These are phyloP conservation scores for Nannochloris sp. DNA, from an alignment of 139 green algal genomes.

Conservation along the genomic window DNA sequence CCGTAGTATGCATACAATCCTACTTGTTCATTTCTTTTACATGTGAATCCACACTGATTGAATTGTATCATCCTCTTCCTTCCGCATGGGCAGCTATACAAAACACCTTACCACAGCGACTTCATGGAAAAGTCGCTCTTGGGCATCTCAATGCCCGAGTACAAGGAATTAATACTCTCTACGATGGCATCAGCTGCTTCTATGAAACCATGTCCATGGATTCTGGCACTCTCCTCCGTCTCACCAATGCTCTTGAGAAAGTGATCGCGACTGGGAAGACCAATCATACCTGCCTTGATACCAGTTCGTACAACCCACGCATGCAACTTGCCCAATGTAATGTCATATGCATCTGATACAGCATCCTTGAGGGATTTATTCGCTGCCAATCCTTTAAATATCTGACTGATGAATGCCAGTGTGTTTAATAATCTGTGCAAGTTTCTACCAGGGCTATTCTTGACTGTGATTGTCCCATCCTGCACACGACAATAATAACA, in stretches of 20 bases:
- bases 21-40: background rate
- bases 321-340: slow-evolving; percentile 43
- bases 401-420: slow-evolving; percentile 42
- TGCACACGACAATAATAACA: slow-evolving; percentile 7
- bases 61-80: too few species aligned
- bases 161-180: slow-evolving; percentile 20
- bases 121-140: slow-evolving; percentile 33
- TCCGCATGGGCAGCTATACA: too few species aligned
- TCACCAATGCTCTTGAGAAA: slow-evolving; percentile 50
- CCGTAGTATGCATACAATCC: background rate
- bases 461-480: slow-evolving; percentile 36
- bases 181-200: slow-evolving; percentile 23
- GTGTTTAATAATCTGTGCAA: slow-evolving; percentile 48
- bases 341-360: slow-evolving; percentile 38
- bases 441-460: slow-evolving; percentile 54
- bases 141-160: slow-evolving; percentile 34
- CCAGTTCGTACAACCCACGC: slow-evolving; percentile 43
- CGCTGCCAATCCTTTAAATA: slow-evolving; percentile 40
- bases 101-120: slow-evolving; percentile 11
- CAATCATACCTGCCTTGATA: slow-evolving; percentile 52
- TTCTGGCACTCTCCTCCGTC: slow-evolving; percentile 28
- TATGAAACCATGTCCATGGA: slow-evolving; percentile 27
- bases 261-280: slow-evolving; percentile 37
- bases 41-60: background rate
- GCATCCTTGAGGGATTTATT: slow-evolving; percentile 22